These are phyloP conservation scores for Epichloe uncinata DNA, from an alignment of 2,329 filamentous ascomycete genomes.

Conservation along the genomic window DNA sequence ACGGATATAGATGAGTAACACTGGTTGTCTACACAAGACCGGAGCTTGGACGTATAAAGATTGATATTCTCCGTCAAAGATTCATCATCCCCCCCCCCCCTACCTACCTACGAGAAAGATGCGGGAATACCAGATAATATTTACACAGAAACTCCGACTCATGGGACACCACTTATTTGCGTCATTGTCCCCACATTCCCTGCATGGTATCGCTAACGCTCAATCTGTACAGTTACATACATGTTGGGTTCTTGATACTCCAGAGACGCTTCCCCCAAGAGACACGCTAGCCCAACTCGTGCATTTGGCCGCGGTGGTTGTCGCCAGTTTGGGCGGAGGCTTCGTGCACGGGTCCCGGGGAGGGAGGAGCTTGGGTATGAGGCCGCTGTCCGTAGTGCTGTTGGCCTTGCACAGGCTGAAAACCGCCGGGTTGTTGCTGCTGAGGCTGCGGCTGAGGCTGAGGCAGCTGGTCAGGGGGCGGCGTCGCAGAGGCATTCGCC, in stretches of 20 bases:
- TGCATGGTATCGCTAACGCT: no score
- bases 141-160: conserved; percentile 8
- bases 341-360: conserved; percentile 17
- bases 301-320: conserved; percentile 25
- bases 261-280: not conserved
- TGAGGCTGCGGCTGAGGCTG: conserved; percentile 7
- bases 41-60: no score
- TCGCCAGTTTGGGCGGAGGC: conserved; percentile 22
- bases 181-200: no score
- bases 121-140: conserved; percentile 3
- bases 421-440: conserved; percentile 14
- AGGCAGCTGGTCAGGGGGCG: conserved; percentile 10
- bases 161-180: not conserved
- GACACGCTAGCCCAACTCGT: conserved; percentile 20
- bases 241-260: not conserved
- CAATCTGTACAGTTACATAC: no score
- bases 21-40: no score
- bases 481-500: conserved; percentile 8
- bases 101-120: not conserved
- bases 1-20: no score
- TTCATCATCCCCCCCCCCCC: not conserved
- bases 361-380: not conserved
- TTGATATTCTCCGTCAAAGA: not conserved
- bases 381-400: not conserved
- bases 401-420: not conserved